A percentile compares a stretch with the other conserved stretches of the same genome.
phyloP scores from a whole-genome alignment of 1,139 yeast species.

The Saccharomyces hybrid region DNA sequence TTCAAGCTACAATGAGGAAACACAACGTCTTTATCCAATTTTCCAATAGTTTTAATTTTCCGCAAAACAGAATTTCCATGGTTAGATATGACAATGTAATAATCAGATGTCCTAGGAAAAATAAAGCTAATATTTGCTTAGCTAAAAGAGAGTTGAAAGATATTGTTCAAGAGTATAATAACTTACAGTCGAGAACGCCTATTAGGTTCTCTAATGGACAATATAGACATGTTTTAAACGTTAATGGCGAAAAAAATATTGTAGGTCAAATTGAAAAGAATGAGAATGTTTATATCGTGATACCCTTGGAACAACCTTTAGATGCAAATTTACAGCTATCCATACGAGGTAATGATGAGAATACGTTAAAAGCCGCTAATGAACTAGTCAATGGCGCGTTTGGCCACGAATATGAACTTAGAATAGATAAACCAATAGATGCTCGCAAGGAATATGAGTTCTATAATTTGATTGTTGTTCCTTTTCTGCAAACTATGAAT shows the following conservation, averaged over 20 bases:
- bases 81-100: conserved; percentile 71
- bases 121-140: conserved; percentile 56
- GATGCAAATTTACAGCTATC: conserved; percentile 12
- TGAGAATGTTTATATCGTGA: conserved; percentile 54
- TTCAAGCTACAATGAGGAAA: conserved; percentile 87
- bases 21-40: conserved; percentile 91
- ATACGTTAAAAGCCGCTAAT: conserved; percentile 17
- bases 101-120: conserved; percentile 84
- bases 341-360: conserved; percentile 23
- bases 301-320: conserved; percentile 46
- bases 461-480: conserved; percentile 12
- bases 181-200: conserved; percentile 38
- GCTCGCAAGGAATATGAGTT: conserved; percentile 6
- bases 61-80: conserved; percentile 46
- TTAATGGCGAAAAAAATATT: conserved; percentile 29
- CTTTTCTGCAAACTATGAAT: conserved; percentile 12
- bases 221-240: conserved; percentile 44
- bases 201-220: conserved; percentile 53
- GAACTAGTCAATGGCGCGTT: conserved; percentile 15
- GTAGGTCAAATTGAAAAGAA: conserved; percentile 50
- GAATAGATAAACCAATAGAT: conserved; percentile 7
- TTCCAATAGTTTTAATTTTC: conserved; percentile 51
- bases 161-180: conserved; percentile 42
- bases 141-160: conserved; percentile 57
- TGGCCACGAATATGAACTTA: conserved; percentile 17